These are phyloP conservation scores for Rhodamnia argentea DNA, from an alignment of 345 rosid genomes.

Conservation along the genomic window DNA sequence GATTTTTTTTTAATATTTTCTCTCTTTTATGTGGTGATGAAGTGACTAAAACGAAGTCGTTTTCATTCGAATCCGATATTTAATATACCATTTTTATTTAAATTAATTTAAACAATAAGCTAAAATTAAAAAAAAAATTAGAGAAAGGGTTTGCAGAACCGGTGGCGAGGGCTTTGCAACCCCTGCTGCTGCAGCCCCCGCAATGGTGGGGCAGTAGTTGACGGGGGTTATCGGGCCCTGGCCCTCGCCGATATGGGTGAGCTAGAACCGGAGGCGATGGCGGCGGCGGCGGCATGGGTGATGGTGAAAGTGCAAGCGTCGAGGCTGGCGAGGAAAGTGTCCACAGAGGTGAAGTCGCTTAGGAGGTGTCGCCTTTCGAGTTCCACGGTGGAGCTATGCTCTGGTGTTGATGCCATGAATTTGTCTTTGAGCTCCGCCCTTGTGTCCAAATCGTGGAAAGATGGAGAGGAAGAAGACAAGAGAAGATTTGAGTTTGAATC, in stretches of 20 bases:
- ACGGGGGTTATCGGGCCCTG: no score
- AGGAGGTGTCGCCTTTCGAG: constrained; percentile 55
- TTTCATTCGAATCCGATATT: no score
- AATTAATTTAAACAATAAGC: no score
- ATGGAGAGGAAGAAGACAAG: background rate
- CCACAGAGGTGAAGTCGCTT: constrained; percentile 35
- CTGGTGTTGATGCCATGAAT: background rate
- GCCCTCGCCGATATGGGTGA: background rate
- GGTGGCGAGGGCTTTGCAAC: no score
- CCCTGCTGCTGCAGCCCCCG: no score
- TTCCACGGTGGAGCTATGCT: constrained; percentile 26
- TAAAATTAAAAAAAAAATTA: no score
- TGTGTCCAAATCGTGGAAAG: background rate
- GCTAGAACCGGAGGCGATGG: background rate
- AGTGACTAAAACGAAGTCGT: no score
- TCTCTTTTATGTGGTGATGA: background rate
- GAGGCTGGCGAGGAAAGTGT: constrained; percentile 6
- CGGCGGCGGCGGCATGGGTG: background rate
- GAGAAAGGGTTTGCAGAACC: no score
- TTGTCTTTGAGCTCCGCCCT: background rate
- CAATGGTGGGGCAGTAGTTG: no score
- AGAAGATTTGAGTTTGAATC: no score
- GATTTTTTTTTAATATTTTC: background rate
- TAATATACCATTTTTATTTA: no score
- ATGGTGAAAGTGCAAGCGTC: background rate